Conservation (phyloP, 306 rosid species). For the Quercus ilex region DNA sequence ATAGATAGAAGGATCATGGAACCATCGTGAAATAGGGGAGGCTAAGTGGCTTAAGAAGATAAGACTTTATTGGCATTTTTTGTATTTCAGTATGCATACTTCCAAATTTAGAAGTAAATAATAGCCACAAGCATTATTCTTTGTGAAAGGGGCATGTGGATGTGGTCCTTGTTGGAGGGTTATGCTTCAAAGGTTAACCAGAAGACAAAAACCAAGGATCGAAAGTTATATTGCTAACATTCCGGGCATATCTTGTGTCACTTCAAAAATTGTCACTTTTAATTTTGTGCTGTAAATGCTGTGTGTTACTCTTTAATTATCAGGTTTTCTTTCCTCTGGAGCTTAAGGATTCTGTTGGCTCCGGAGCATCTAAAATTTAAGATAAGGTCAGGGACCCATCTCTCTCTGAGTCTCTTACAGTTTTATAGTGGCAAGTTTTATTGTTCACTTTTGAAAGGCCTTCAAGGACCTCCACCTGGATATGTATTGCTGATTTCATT, state of each 20-base stretch:
- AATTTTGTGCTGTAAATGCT: conserved; percentile 14
- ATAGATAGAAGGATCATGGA: conserved; percentile 18
- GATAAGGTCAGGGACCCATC: conserved; percentile 29
- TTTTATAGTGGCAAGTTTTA: conserved; percentile 7
- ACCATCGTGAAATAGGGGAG: not conserved
- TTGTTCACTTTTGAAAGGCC: conserved; percentile 22
- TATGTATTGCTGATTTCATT: conserved; percentile 21
- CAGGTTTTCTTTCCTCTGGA: conserved; percentile 18
- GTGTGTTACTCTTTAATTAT: conserved; percentile 6
- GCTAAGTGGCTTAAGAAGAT: not conserved
- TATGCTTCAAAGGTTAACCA: conserved; percentile 14
- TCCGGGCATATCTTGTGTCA: conserved; percentile 19
- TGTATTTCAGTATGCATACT: not conserved
- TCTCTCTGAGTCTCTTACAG: not conserved
- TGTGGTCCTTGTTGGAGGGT: conserved; percentile 43
- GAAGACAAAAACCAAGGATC: conserved; percentile 27
- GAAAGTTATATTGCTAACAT: not conserved
- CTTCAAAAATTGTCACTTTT: not conserved
- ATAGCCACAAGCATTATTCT: not conserved
- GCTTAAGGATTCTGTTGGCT: conserved; percentile 18
- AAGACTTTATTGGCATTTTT: conserved; percentile 6
- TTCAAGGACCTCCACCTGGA: conserved; percentile 13
- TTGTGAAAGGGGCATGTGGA: conserved; percentile 9
- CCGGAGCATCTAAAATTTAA: conserved; percentile 22
- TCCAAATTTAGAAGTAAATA: not conserved